phyloP scores from a whole-genome alignment of 139 green algal genomes.

The Edaphochlamys debaryana region DNA sequence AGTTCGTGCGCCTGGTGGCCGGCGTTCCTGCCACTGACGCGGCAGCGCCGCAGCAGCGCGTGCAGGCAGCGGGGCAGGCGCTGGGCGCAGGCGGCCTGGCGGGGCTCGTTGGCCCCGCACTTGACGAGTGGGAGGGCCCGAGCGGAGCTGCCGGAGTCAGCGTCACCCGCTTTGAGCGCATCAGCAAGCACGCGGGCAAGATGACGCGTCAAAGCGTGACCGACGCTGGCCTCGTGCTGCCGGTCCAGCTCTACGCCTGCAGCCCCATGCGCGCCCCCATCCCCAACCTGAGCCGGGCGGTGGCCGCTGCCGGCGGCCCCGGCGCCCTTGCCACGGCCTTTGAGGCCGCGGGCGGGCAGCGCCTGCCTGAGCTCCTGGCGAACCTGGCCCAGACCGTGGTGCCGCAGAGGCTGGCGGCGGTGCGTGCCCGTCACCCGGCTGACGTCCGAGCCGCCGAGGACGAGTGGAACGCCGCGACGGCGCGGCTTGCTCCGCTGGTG shows the following conservation, averaged over 20 bases:
- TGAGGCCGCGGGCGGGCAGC: too few relatives aligned
- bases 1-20: slow-evolving; percentile 1
- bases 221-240: not conserved
- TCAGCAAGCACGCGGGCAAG: not conserved
- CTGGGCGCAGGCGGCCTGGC: too few relatives aligned
- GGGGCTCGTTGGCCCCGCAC: too few relatives aligned
- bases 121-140: too few relatives aligned
- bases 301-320: too few relatives aligned
- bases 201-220: not conserved
- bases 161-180: not conserved
- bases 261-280: not conserved
- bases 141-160: too few relatives aligned
- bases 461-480: slow-evolving; percentile 6
- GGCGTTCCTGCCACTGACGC: not conserved
- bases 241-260: not conserved
- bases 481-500: slow-evolving; percentile 1
- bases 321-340: too few relatives aligned
- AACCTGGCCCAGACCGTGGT: not conserved
- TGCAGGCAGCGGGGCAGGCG: too few relatives aligned
- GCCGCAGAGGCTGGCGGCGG: not conserved
- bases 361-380: too few relatives aligned
- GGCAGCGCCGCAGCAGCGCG: too few relatives aligned
- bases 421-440: not conserved
- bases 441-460: not conserved
- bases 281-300: not conserved